Conservation (phyloP, 768 basidiomycete species). For the Cubamyces sp. region DNA sequence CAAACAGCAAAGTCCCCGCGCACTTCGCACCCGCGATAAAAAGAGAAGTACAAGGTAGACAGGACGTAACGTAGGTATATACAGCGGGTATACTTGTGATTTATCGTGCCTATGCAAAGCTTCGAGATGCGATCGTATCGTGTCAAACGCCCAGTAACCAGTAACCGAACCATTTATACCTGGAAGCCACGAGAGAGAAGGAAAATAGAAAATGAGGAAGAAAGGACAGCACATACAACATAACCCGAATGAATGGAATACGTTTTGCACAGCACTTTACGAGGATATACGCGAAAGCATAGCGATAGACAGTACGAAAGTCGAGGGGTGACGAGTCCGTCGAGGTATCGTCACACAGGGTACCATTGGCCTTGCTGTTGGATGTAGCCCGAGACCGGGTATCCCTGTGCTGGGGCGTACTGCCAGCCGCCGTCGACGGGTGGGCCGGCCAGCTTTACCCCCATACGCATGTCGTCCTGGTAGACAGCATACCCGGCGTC, state of each 20-base stretch:
- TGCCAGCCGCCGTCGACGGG: constrained; percentile 5
- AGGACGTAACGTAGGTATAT: constrained; percentile 20
- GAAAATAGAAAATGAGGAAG: neutral
- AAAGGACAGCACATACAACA: constrained; percentile 6
- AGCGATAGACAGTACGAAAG: neutral
- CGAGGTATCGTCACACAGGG: constrained; percentile 5
- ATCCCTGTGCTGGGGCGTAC: neutral
- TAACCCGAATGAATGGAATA: neutral
- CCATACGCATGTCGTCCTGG: neutral
- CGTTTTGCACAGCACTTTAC: constrained; percentile 6
- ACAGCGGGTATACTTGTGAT: constrained; percentile 19
- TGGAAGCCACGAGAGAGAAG: neutral
- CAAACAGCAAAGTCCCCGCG: constrained; percentile 12
- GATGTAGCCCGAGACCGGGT: constrained; percentile 12
- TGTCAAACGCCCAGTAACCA: neutral
- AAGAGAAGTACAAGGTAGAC: constrained; percentile 2
- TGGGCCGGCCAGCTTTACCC: neutral
- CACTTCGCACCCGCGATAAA: neutral
- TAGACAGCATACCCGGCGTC: neutral
- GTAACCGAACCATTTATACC: constrained; percentile 1
- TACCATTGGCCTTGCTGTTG: constrained; percentile 15
- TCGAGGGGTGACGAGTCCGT: neutral
- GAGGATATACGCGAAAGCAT: constrained; percentile 6
- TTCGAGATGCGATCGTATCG: constrained; percentile 12
- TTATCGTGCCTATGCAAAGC: constrained; percentile 3